phyloP scores from a whole-genome alignment of 768 basidiomycete species.

The Steccherinum ochraceum region DNA sequence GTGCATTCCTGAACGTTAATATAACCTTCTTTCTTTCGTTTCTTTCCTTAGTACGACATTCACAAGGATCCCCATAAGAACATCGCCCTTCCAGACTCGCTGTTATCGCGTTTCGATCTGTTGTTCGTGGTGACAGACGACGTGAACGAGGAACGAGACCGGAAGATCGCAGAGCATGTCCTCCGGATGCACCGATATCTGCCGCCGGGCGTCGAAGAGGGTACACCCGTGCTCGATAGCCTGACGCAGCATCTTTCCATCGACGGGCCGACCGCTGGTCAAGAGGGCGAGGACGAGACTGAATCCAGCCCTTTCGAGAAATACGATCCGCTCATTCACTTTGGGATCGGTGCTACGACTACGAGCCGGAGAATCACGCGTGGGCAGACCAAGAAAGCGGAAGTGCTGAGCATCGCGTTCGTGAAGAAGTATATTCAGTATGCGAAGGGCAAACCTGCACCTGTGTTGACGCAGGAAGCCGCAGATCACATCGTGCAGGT shows the following conservation, averaged over 20 bases:
- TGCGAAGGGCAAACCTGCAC: constrained; percentile 83
- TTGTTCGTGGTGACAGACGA: constrained; percentile 98
- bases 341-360: constrained; percentile 44
- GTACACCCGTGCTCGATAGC: constrained; percentile 83
- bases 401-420: constrained; percentile 88
- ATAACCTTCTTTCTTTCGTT: constrained; percentile 12
- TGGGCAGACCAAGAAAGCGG: constrained; percentile 56
- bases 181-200: constrained; percentile 96
- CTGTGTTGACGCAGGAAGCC: constrained; percentile 85
- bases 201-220: constrained; percentile 94
- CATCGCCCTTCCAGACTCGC: constrained; percentile 95
- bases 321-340: constrained; percentile 91
- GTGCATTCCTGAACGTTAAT: background rate
- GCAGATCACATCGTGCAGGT: constrained; percentile 92
- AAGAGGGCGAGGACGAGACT: constrained; percentile 38
- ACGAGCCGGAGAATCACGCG: constrained; percentile 17
- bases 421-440: constrained; percentile 99
- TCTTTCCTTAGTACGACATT: constrained; percentile 78
- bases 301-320: constrained; percentile 91
- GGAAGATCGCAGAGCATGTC: constrained; percentile 95
- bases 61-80: constrained; percentile 99
- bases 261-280: constrained; percentile 61
- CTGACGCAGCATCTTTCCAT: constrained; percentile 84
- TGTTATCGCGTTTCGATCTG: constrained; percentile 97
- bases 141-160: constrained; percentile 90